phyloP scores from a whole-genome alignment of 129 eudicot genomes.

The Solidago caesia region DNA sequence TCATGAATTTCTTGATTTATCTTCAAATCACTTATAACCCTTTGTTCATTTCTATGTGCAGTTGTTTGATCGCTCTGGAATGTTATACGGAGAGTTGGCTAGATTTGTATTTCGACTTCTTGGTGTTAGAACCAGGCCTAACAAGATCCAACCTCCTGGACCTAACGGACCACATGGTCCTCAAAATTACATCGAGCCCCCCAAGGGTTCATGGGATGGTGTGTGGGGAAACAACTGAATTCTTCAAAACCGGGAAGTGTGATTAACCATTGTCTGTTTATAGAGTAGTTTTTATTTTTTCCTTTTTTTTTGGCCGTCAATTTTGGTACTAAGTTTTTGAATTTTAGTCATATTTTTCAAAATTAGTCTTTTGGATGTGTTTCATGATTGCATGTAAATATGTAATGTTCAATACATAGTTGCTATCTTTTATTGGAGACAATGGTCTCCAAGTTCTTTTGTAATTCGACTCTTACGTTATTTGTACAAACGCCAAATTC shows the following conservation, averaged over 20 bases:
- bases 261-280: slow-evolving; percentile 3
- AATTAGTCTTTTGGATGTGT: not conserved
- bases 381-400: not conserved
- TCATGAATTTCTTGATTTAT: not conserved
- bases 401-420: not conserved
- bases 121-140: slow-evolving; percentile 54
- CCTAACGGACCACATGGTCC: slow-evolving; percentile 59
- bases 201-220: slow-evolving; percentile 73
- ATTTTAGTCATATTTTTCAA: not conserved
- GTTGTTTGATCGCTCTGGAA: slow-evolving; percentile 81
- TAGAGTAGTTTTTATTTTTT: not conserved
- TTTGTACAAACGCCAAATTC: too few species aligned
- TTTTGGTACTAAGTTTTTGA: slow-evolving; percentile 19
- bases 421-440: not conserved
- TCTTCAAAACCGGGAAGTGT: slow-evolving; percentile 7
- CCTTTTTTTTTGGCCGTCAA: not conserved
- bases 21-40: not conserved
- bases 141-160: slow-evolving; percentile 49
- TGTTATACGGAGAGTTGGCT: slow-evolving; percentile 79
- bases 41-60: slow-evolving; percentile 32
- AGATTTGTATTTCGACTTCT: slow-evolving; percentile 73
- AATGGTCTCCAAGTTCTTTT: too few species aligned
- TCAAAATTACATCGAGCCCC: slow-evolving; percentile 54
- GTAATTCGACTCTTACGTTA: too few species aligned
- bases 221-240: slow-evolving; percentile 69